These are phyloP conservation scores for Alternaria arborescens DNA, from an alignment of 2,329 filamentous ascomycete genomes.

Conservation along the genomic window DNA sequence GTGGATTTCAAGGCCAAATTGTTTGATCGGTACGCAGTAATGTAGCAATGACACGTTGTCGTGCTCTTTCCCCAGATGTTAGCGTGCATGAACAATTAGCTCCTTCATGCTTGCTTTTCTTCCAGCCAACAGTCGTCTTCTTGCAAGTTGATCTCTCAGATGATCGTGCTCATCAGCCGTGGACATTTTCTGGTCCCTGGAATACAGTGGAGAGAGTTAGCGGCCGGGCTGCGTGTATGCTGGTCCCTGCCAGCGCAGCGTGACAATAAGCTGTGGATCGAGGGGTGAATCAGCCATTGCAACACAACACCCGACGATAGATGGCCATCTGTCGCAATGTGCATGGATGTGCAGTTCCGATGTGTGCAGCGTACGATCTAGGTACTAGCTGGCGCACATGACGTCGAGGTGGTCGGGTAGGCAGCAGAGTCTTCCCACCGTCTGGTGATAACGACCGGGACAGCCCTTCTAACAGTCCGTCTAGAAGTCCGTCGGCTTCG, in stretches of 20 bases:
- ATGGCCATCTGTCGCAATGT: conserved; percentile 5
- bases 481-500: conserved; percentile 4
- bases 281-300: conserved; percentile 3
- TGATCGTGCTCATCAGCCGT: conserved; percentile 14
- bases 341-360: conserved; percentile 12
- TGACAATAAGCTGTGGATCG: neutral
- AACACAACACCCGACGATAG: conserved; percentile 2
- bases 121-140: neutral
- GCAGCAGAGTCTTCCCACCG: conserved; percentile 17
- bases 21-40: conserved; percentile 2
- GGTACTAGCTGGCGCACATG: conserved; percentile 15
- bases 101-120: neutral
- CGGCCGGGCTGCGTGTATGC: conserved; percentile 20
- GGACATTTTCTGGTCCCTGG: conserved; percentile 8
- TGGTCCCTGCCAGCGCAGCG: conserved; percentile 26
- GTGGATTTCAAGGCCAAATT: neutral
- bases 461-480: conserved; percentile 14
- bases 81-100: conserved; percentile 1
- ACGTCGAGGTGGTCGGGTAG: conserved; percentile 19
- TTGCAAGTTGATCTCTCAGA: neutral
- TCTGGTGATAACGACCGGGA: conserved; percentile 29
- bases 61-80: conserved; percentile 1
- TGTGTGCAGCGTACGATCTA: conserved; percentile 7
- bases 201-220: conserved; percentile 21
- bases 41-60: neutral